Evolutionary conservation across 768 basidiomycete genomes (phyloP), one percentile per base, ranked within the genome.

Genomic region (Clathrus columnatus): DNA sequence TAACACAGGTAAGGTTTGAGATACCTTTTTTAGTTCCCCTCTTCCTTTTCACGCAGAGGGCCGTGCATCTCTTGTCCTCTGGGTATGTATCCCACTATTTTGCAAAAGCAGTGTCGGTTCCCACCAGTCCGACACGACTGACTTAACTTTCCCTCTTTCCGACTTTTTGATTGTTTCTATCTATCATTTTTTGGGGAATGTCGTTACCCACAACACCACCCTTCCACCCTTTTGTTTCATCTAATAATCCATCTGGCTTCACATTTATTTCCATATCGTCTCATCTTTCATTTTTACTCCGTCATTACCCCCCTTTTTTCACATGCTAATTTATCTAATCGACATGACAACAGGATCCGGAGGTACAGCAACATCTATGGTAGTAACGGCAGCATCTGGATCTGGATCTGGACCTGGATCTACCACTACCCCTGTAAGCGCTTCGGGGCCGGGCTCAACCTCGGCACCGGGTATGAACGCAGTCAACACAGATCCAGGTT

Each of bases 381-480:
- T 32, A 14, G 30, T 14, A 32, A 32, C 30, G 6, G 30, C 24
- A 5, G 23, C 49, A 32, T 21, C 30, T 32, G 30, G 30, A 32
- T 32, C 30, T 32, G 30, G 30, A 32, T 32, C 30, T 32, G 30
- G 30, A 14, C 50, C 24, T 51, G 50, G 36, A 29, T 42, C 26
- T 52, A 26, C 43, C 26, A 50, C 50, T 29, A 47, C 30, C 29
- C 55, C 48, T 18, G 23, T 10, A 47, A 57, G 26, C 17, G 20
- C 27, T 52, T 46, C 51, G 24, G 27, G 18, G 29, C 16, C 41
- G 23, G 50, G 53, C 32, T 11, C 51, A 29, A 7, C 28, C 28
- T 29, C n/a, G n/a, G 44, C 44, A 32, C 8, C 57, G 44, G 17
- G 17, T 48, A 24, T 42, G 26, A 27, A 27, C 49, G 26, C 56